Evolutionary conservation across 1,284 basidiomycete species (phyloP), one percentile per base, ranked within the genome.

Genomic region (Amylostereum areolatum): DNA sequence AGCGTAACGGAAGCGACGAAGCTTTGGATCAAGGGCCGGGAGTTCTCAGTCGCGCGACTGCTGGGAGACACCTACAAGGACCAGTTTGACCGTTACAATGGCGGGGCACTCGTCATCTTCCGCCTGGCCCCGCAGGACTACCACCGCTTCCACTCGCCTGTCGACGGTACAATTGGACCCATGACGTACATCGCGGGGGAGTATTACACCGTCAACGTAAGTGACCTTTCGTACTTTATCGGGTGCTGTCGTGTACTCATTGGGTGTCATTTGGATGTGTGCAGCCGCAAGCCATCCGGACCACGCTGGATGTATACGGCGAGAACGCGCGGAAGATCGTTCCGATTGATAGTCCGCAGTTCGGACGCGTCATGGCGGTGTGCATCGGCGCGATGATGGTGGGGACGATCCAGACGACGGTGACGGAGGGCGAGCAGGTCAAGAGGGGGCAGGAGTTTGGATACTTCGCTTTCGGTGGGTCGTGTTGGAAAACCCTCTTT

Each of bases 1-100:
- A 86, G 81, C 0, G 83, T 97, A 6, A 72, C 66, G 43, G 88
- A 92, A 48, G 95, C 97, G 1, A 97, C 92, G 1, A 72, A 75
- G 25, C 70, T 99, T 4, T 99, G 97, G 96, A 97, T 99, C 71
- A 99, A 99, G 63, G 97, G 96, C 0, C 83, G 92, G 27, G 92
- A 97, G 57, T 98, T 98, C 62, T 86, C 83, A 0, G 77, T 98
- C 1, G 74, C 70, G 1, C 76, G 85, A 1, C 72, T 99, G 36
- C 76, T 99, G 0, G 95, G 95, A 0, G 85, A 90, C 5, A 70
- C 70, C 6, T 92, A 92, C 64, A 80, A 80, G 51, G 71, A 76
- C 25, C 78, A 87, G 48, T 77, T 78, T 1, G 80, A 85, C 2
- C 74, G 75, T 33, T 97, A 89, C 62, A 69, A 75, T 4, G 87